Conservation (phyloP, 2,329 filamentous ascomycete species). For the Hymenoscyphus occultus region DNA sequence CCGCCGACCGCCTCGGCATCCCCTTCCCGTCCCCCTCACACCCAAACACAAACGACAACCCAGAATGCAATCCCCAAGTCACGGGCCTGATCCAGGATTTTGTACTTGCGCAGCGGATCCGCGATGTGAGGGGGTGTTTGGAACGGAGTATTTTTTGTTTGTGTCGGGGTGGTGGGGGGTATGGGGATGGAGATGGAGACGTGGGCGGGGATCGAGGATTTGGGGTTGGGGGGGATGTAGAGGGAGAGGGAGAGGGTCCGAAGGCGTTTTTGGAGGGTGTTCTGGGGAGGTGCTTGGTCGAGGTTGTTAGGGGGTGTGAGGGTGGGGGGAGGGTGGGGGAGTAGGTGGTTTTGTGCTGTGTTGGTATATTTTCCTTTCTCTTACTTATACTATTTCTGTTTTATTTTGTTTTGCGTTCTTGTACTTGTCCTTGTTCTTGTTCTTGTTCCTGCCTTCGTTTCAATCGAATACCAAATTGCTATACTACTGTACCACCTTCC, state of each 20-base stretch:
- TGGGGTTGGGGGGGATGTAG: not conserved
- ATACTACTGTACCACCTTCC: no score
- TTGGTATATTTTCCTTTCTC: no score
- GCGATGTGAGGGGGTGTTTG: not conserved
- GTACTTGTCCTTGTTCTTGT: no score
- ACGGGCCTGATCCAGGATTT: not conserved
- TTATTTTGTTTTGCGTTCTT: no score
- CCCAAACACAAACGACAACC: not conserved
- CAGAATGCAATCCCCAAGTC: not conserved
- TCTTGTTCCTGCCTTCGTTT: no score
- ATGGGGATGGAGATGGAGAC: not conserved
- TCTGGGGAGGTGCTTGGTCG: conserved; percentile 16
- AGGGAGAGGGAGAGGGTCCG: not conserved
- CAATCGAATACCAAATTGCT: no score
- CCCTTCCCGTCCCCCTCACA: not conserved
- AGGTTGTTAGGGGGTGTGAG: conserved; percentile 21
- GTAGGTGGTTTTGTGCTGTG: not conserved
- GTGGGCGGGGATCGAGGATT: not conserved
- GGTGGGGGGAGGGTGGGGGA: not conserved
- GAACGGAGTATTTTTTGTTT: not conserved
- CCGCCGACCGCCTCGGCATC: not conserved
- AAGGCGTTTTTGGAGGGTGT: conserved; percentile 13
- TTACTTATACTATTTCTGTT: no score
- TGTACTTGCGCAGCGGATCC: not conserved
- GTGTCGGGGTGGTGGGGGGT: not conserved